A percentile compares a stretch with the other conserved stretches of the same genome.
Conservation (phyloP, 352 stramenopile genomes). For the Phytophthora gonapodyides region DNA sequence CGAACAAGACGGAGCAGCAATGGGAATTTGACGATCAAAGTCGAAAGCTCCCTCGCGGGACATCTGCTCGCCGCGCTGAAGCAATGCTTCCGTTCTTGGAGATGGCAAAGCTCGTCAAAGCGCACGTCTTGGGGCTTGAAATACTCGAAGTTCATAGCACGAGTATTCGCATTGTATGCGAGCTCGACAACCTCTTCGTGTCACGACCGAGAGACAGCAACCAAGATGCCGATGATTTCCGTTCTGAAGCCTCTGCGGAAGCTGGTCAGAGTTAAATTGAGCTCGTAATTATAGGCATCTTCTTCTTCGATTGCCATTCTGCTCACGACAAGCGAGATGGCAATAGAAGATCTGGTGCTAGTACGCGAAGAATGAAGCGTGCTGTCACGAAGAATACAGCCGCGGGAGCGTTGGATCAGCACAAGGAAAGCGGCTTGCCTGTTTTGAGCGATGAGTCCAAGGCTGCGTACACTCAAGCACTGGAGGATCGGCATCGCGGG, state of each 20-base stretch:
- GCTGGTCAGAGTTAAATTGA: constrained; percentile 1
- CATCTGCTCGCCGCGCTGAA: constrained; percentile 32
- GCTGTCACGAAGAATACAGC: not conserved
- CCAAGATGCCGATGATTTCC: not conserved
- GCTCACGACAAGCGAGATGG: not conserved
- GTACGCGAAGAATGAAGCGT: constrained; percentile 17
- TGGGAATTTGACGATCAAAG: constrained; percentile 63
- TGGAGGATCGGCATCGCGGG: constrained; percentile 41
- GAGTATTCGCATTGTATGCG: constrained; percentile 41
- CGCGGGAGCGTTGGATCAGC: not conserved
- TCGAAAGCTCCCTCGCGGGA: constrained; percentile 42
- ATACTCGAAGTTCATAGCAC: constrained; percentile 46
- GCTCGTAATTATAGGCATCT: constrained; percentile 13
- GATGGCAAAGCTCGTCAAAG: constrained; percentile 32
- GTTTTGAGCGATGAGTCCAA: constrained; percentile 39
- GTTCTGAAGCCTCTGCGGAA: not conserved
- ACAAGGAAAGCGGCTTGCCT: constrained; percentile 9
- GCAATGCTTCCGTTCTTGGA: constrained; percentile 28
- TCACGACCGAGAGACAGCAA: constrained; percentile 2
- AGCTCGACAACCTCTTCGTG: constrained; percentile 58
- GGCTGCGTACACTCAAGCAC: constrained; percentile 34
- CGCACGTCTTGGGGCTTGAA: constrained; percentile 45
- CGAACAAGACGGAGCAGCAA: constrained; percentile 56
- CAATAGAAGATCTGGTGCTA: constrained; percentile 1
- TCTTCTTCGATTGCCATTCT: not conserved